phyloP scores from a whole-genome alignment of 176 grass and related monocot species.

The Oryza meyeriana region DNA sequence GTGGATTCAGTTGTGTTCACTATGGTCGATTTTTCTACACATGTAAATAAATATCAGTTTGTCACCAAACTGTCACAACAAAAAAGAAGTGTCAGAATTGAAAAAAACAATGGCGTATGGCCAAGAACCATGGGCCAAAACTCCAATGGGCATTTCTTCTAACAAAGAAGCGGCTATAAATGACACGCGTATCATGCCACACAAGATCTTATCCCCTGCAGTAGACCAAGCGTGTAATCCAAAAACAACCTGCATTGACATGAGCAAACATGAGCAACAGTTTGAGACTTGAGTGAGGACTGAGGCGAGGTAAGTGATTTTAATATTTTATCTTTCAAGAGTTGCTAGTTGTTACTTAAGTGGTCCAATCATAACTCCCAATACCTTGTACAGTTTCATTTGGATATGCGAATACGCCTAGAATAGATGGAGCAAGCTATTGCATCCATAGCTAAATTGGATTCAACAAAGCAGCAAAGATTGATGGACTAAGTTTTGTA shows the following conservation, averaged over 20 bases:
- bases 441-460: not conserved
- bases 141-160: conserved; percentile 6
- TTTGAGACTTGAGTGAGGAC: not conserved
- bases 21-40: conserved; percentile 17
- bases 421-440: conserved; percentile 2
- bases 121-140: conserved; percentile 11
- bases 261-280: not conserved
- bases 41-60: conserved; percentile 14
- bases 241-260: conserved; percentile 31
- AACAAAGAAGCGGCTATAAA: conserved; percentile 5
- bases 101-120: not conserved
- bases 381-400: not conserved
- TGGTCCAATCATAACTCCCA: not conserved
- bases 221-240: conserved; percentile 15
- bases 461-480: conserved; percentile 18
- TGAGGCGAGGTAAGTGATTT: not conserved
- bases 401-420: not conserved
- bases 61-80: not conserved
- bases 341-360: not conserved
- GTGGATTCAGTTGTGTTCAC: conserved; percentile 10
- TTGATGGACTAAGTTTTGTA: not conserved
- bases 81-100: not conserved
- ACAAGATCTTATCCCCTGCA: conserved; percentile 1
- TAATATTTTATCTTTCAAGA: not conserved
- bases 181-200: conserved; percentile 12